A percentile compares a stretch with the other conserved stretches of the same genome.
Conservation (phyloP, 2,329 filamentous ascomycete genomes). For the Tetracladium maxilliforme region DNA sequence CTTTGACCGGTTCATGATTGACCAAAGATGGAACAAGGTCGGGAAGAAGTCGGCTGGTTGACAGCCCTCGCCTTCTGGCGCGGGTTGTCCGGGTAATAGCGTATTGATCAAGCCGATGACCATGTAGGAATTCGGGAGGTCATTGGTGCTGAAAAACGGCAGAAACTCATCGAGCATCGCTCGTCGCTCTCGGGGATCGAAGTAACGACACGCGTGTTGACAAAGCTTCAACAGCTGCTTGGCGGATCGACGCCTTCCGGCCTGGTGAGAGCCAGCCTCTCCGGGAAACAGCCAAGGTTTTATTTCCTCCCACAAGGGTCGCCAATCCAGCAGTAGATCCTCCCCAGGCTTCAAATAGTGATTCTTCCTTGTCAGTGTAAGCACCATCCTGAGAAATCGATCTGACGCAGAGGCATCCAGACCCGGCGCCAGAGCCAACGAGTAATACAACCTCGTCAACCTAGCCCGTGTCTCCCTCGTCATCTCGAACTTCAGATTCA, state of each 20-base stretch:
- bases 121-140: conserved; percentile 82
- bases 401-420: conserved; percentile 72
- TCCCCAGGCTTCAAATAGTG: conserved; percentile 86
- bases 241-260: conserved; percentile 35
- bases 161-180: conserved; percentile 69
- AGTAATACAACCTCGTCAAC: conserved; percentile 85
- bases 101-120: conserved; percentile 80
- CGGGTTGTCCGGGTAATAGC: conserved; percentile 71
- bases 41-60: conserved; percentile 81
- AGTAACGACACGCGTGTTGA: conserved; percentile 81
- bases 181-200: conserved; percentile 75
- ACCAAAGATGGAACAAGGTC: conserved; percentile 95
- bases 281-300: conserved; percentile 80
- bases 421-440: conserved; percentile 79
- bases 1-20: conserved; percentile 78
- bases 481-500: conserved; percentile 94
- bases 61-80: conserved; percentile 54
- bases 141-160: conserved; percentile 85
- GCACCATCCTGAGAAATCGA: conserved; percentile 92
- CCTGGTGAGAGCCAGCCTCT: conserved; percentile 57
- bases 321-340: conserved; percentile 88
- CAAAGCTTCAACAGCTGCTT: conserved; percentile 74
- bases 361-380: conserved; percentile 87
- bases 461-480: conserved; percentile 69
- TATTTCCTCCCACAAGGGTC: conserved; percentile 80